phyloP scores from a whole-genome alignment of 495 filamentous ascomycete genomes.

The Xylaria flabelliformis region DNA sequence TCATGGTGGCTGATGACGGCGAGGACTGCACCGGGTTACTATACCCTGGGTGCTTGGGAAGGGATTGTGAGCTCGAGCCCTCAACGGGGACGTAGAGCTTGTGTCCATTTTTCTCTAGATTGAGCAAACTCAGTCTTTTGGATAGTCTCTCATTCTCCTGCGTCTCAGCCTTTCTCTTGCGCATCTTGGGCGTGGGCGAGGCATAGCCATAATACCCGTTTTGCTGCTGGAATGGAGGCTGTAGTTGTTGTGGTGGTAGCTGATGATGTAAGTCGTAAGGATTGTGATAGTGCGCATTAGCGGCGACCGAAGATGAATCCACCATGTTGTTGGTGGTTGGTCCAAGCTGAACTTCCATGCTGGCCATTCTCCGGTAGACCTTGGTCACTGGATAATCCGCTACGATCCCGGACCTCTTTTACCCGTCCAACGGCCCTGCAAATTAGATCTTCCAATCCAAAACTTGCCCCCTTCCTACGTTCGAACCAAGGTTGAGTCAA shows the following conservation, averaged over 20 bases:
- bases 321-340: constrained; percentile 25
- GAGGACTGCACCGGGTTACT: neutral
- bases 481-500: neutral
- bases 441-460: constrained; percentile 14
- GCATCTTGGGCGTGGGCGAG: constrained; percentile 40
- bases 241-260: neutral
- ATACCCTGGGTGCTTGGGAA: constrained; percentile 11
- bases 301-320: constrained; percentile 16
- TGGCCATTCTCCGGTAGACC: constrained; percentile 4
- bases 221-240: neutral
- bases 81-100: constrained; percentile 64
- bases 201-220: constrained; percentile 14
- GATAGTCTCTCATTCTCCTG: constrained; percentile 65
- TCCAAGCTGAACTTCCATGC: constrained; percentile 38
- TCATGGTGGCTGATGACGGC: neutral
- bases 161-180: constrained; percentile 60
- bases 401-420: constrained; percentile 18
- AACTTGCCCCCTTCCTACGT: constrained; percentile 13
- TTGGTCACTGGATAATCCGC: neutral
- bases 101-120: constrained; percentile 66
- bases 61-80: constrained; percentile 38
- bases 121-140: constrained; percentile 82
- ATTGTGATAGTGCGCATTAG: constrained; percentile 13
- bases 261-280: constrained; percentile 20
- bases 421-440: constrained; percentile 7